Percentiles rank a stretch among this genome's conserved stretches.
phyloP scores from a whole-genome alignment of 2,329 filamentous ascomycete species.

The Orbilia ellipsospora region DNA sequence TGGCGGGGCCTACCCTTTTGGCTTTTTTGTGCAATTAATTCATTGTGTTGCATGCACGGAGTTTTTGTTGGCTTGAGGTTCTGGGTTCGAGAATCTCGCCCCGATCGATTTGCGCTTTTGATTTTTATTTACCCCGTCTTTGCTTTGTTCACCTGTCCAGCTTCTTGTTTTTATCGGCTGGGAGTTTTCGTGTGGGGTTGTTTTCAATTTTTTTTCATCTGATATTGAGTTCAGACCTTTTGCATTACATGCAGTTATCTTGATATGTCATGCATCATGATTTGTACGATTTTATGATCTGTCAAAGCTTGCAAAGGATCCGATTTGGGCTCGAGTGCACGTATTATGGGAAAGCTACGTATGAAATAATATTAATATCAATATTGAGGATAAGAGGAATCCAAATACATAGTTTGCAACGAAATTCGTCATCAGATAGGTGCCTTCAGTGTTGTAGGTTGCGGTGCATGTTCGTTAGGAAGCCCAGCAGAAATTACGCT shows the following conservation, averaged over 20 bases:
- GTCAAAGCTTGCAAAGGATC: neutral
- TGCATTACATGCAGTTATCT: neutral
- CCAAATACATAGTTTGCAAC: too few relatives aligned
- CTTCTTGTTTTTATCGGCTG: neutral
- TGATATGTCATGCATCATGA: constrained; percentile 10
- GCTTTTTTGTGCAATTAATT: neutral
- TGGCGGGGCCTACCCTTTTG: too few relatives aligned
- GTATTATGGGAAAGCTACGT: neutral
- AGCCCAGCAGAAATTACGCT: too few relatives aligned
- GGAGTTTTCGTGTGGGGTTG: constrained; percentile 26
- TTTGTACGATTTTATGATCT: constrained; percentile 34
- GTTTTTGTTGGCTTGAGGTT: constrained; percentile 39
- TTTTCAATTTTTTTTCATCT: constrained; percentile 26
- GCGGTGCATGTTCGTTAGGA: too few relatives aligned
- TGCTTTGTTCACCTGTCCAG: neutral
- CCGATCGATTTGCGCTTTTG: constrained; percentile 30
- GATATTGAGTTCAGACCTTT: neutral
- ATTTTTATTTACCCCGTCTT: constrained; percentile 16
- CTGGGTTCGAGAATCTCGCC: constrained; percentile 29
- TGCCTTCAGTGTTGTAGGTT: too few relatives aligned
- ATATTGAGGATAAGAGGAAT: too few relatives aligned
- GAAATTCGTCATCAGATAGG: too few relatives aligned
- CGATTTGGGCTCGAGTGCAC: neutral
- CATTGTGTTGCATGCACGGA: constrained; percentile 17
- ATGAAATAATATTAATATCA: too few relatives aligned